Conservation (phyloP, 164 flowering plant genomes). For the Aristolochia contorta region DNA sequence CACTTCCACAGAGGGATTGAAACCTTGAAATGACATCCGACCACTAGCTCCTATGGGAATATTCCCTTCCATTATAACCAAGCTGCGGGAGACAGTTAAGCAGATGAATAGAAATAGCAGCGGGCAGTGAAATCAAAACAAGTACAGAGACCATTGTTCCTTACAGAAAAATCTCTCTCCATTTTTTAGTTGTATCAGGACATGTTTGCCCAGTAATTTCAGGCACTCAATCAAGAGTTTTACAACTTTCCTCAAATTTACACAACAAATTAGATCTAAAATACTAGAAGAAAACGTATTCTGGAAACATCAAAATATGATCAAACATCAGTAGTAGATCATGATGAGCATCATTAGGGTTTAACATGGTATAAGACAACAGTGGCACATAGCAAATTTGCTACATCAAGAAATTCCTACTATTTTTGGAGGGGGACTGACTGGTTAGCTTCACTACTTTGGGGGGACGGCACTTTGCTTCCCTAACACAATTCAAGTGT, state of each 20-base stretch:
- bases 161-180: background rate
- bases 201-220: no score
- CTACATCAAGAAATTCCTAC: no score
- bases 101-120: background rate
- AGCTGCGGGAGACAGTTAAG: conserved; percentile 31
- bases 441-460: no score
- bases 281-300: background rate
- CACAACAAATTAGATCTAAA: background rate
- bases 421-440: no score
- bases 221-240: background rate
- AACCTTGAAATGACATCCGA: conserved; percentile 85
- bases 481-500: no score
- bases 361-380: no score
- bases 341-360: no score
- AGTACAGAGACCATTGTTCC: background rate
- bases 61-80: conserved; percentile 83
- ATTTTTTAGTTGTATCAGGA: background rate
- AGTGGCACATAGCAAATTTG: no score
- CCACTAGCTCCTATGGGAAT: conserved; percentile 80
- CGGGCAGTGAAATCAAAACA: background rate
- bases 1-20: conserved; percentile 87
- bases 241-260: background rate
- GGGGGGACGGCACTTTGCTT: no score
- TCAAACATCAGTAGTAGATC: no score
- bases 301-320: no score